These are phyloP conservation scores for Ilyonectria sp. DNA, from an alignment of 2,329 filamentous ascomycete genomes.

Conservation along the genomic window DNA sequence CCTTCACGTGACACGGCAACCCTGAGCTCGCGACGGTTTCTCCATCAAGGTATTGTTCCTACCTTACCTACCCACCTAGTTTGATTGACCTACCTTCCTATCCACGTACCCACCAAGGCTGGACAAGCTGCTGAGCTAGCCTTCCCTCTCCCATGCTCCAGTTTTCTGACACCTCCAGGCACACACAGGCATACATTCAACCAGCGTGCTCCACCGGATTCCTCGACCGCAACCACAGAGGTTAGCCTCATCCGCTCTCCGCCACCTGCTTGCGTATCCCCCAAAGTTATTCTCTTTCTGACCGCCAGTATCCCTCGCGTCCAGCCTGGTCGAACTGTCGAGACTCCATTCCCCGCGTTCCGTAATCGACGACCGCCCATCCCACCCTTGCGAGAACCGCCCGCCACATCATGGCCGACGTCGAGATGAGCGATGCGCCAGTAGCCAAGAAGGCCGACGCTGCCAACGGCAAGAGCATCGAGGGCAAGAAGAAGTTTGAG, in stretches of 20 bases:
- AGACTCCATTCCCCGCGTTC: neutral
- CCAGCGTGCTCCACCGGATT: conserved; percentile 27
- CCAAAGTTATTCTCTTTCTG: conserved; percentile 9
- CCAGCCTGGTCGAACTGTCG: neutral
- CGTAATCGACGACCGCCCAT: conserved; percentile 3
- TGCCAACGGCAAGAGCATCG: conserved; percentile 65
- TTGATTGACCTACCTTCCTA: neutral
- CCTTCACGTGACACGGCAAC: neutral
- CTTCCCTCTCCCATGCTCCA: conserved; percentile 13
- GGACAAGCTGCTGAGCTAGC: conserved; percentile 12
- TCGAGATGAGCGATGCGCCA: conserved; percentile 94
- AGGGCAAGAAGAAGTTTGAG: conserved; percentile 95
- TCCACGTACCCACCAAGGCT: neutral
- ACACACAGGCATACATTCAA: conserved; percentile 14
- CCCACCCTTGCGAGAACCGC: conserved; percentile 21
- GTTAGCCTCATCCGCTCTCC: conserved; percentile 8
- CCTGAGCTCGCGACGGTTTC: neutral
- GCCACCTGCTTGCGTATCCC: neutral
- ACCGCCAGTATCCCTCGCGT: neutral
- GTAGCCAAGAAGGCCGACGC: conserved; percentile 69
- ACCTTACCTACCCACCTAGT: neutral
- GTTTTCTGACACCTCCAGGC: conserved; percentile 27
- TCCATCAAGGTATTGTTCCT: conserved; percentile 5
- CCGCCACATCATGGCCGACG: conserved; percentile 81
- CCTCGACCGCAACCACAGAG: conserved; percentile 23